Base-by-base conservation (phyloP, 2,329 filamentous ascomycete species). In the Nothophoma quercina region DNA sequence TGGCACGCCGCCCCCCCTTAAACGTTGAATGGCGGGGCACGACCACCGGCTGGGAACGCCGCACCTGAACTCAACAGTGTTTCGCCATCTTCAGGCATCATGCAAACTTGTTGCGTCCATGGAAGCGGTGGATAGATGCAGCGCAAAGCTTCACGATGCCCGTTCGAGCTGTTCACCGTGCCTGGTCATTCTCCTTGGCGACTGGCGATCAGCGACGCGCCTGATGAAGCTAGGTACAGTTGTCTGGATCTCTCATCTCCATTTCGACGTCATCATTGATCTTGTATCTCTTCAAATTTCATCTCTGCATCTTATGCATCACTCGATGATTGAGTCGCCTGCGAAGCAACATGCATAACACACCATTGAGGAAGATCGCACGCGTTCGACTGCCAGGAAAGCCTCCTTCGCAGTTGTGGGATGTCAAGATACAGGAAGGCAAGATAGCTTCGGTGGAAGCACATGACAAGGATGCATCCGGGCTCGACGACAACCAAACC, bases 361-460 rank as follows among this genome's bases (percentile, higher is more conserved):
- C 9, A 12, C 30, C 49, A 19, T 45, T 73, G 34, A 57, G 44
- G 16, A 71, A 64, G 51, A 73, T 77, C 47, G 47, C 59, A 7
- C 63, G 65, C 34, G 73, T 75, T 5, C 72, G 73, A 32, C 52
- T 76, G 15, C 72, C 74, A 16, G 54, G 63, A 23, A 67, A 68
- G 45, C 60, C 63, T 2, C 42, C 64, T 1, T 66, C 64, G 0
- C 62, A 65, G 10, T 62, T 71, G 1, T 78, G 75, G 75, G 74
- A 77, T 39, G 56, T 78, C 13, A 57, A 58, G 12, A 70, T 77
- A 19, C 18, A 58, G 13, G 60, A 75, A 25, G 72, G 72, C 21
- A 63, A 51, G 32, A 71, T 77, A 36, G 54, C 65, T 15, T 67
- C 69, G 13, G 59, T 77, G 13, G 58, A 69, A n/a, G 26, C 63